These are phyloP conservation scores for Pseudogymnoascus sp. DNA, from an alignment of 2,329 filamentous ascomycete genomes.

Conservation along the genomic window DNA sequence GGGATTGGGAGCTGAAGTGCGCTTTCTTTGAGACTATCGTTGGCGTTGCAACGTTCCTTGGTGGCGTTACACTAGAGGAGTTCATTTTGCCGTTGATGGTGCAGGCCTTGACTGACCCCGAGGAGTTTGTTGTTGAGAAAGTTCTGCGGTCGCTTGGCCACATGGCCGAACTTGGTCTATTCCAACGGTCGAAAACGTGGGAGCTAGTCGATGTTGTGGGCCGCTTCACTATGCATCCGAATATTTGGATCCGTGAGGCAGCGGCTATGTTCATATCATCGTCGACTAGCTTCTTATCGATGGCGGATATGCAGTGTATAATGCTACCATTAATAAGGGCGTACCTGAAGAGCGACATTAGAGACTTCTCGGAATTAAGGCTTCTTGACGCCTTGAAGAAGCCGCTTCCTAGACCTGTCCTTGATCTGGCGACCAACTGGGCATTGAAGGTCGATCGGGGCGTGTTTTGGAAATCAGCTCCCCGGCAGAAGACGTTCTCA, in stretches of 20 bases:
- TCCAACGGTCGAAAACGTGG: constrained; percentile 78
- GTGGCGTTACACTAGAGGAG: constrained; percentile 81
- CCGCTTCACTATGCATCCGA: constrained; percentile 87
- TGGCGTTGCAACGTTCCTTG: constrained; percentile 83
- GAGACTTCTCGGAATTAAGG: constrained; percentile 61
- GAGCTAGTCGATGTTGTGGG: constrained; percentile 77
- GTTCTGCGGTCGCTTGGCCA: constrained; percentile 81
- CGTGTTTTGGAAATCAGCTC: constrained; percentile 75
- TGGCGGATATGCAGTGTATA: constrained; percentile 76
- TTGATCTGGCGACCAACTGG: constrained; percentile 83
- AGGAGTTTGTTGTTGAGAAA: constrained; percentile 89
- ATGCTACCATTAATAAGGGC: constrained; percentile 71
- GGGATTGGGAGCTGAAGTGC: constrained; percentile 93
- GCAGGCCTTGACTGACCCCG: constrained; percentile 83
- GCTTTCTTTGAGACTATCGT: constrained; percentile 95
- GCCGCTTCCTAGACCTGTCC: constrained; percentile 68
- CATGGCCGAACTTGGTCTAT: constrained; percentile 78
- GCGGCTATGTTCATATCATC: constrained; percentile 75
- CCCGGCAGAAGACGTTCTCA: constrained; percentile 61
- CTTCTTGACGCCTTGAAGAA: constrained; percentile 77
- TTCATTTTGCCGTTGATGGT: constrained; percentile 95
- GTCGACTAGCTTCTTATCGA: constrained; percentile 64
- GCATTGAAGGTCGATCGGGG: constrained; percentile 72
- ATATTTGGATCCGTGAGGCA: constrained; percentile 89
- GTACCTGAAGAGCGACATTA: constrained; percentile 67